phyloP scores from a whole-genome alignment of 768 basidiomycete genomes.

The Termitomyces sp. region DNA sequence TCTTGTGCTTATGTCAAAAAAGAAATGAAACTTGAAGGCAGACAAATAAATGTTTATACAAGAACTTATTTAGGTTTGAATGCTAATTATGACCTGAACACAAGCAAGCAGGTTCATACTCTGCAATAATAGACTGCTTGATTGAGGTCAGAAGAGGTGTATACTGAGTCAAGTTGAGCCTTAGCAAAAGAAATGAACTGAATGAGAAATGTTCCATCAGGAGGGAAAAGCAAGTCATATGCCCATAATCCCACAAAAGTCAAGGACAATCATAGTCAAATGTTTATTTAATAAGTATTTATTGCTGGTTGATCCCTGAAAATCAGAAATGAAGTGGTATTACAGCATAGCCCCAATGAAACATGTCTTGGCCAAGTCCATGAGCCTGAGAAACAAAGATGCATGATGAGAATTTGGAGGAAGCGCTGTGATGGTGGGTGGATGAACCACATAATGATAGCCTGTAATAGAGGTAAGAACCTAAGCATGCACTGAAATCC shows the following conservation, averaged over 20 bases:
- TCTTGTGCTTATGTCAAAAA: neutral
- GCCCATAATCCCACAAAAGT: neutral
- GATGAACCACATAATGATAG: neutral
- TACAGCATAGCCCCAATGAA: slow-evolving; percentile 33
- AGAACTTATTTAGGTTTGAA: neutral
- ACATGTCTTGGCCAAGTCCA: slow-evolving; percentile 32
- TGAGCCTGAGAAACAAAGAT: slow-evolving; percentile 9
- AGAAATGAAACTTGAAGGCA: neutral
- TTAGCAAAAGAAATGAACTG: neutral
- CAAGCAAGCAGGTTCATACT: neutral
- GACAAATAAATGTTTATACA: neutral
- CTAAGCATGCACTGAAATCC: neutral
- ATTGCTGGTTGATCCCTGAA: slow-evolving; percentile 35
- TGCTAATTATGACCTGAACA: neutral
- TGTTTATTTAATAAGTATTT: slow-evolving; percentile 5
- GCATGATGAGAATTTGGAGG: neutral
- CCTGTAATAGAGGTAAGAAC: neutral
- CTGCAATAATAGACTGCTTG: neutral
- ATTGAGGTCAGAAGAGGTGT: neutral
- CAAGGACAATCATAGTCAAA: neutral
- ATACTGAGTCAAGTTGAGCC: neutral
- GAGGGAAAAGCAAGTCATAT: neutral
- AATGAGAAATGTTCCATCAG: neutral
- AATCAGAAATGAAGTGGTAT: slow-evolving; percentile 35
- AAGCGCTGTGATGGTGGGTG: neutral